Base-by-base conservation (phyloP, 2,329 filamentous ascomycete genomes). In the Fusarium albosuccineum region DNA sequence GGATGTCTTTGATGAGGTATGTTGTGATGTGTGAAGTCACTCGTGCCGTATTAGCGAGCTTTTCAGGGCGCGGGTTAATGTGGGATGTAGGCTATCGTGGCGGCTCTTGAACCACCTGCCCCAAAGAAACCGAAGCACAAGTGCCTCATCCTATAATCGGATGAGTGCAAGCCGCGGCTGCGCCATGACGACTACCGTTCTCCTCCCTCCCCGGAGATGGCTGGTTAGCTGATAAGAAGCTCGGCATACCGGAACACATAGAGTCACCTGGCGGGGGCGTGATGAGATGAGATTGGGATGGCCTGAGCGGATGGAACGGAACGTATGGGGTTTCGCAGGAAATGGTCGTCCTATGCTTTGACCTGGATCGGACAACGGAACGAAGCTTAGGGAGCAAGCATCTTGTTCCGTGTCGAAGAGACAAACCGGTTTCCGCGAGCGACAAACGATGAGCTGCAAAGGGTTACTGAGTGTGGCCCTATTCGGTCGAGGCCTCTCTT, bases 1-100 rank as follows among this genome's bases (percentile, higher is more conserved):
- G 86, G 96, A 98, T 77, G 96, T 99, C 16, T 99, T 99, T 81
- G 96, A 99, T 76, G 96, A 98, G 92, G 94, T 97, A 87, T 73
- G 87, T 77, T 50, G 48, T 33, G 16, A 36, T 30, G 9, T 10
- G 30, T 37, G 14, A 29, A 56, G 36, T 27, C 7, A 10, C 16
- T 10, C 37, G 10, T n/a, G n/a, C 11, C 16, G 22, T 29, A 22
- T 10, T 26, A 34, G n/a, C 37, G 6, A 33, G 27, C n/a, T 27
- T 7, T 11, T 13, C 11, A 30, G n/a, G 37, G 34, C 26, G 29
- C 39, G 22, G 37, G 51, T 67, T 76, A 56, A 75, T 60, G n/a
- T 16, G 30, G 27, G 42, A 29, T 44, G n/a, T 36, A 97, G 94
- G 95, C 95, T 29, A 98, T 98, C 74, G 95, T 98, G 69, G 95